Evolutionary conservation across 202 grass and related monocot species (phyloP).

Genomic region (Saccharum hybrid): DNA sequence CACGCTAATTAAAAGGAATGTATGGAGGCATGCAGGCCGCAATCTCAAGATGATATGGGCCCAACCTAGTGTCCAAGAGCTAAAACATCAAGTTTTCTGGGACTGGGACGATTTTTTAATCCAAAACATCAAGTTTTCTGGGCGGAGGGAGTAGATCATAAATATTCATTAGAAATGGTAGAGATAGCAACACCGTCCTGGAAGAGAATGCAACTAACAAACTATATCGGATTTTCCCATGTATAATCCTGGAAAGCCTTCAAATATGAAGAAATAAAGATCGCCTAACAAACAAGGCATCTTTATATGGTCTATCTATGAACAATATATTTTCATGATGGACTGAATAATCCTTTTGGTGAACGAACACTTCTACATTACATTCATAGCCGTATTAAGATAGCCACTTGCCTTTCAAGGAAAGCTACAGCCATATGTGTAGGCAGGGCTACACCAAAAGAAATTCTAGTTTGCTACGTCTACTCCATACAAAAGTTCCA

Average conservation of each 20-base stretch:
- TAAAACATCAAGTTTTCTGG: neutral
- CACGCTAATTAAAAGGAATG: neutral
- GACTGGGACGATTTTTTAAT: neutral
- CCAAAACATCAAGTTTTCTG: neutral
- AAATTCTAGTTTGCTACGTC: neutral
- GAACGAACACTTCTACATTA: neutral
- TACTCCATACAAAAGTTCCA: conserved; percentile 1
- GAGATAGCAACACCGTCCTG: neutral
- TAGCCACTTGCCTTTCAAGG: neutral
- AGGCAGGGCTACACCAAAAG: neutral
- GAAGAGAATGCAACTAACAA: neutral
- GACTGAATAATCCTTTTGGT: neutral
- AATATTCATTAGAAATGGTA: neutral
- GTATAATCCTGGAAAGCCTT: neutral
- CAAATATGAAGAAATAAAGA: neutral
- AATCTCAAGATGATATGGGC: neutral
- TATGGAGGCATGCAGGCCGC: neutral
- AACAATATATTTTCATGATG: neutral
- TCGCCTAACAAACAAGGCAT: conserved; percentile 13
- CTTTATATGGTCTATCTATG: neutral
- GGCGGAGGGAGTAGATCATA: neutral
- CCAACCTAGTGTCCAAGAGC: neutral
- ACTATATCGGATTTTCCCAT: neutral
- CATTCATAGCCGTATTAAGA: neutral
- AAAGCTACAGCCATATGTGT: neutral